Evolutionary conservation across 1,284 basidiomycete species (phyloP).

Genomic region (Psilocybe mexicana): DNA sequence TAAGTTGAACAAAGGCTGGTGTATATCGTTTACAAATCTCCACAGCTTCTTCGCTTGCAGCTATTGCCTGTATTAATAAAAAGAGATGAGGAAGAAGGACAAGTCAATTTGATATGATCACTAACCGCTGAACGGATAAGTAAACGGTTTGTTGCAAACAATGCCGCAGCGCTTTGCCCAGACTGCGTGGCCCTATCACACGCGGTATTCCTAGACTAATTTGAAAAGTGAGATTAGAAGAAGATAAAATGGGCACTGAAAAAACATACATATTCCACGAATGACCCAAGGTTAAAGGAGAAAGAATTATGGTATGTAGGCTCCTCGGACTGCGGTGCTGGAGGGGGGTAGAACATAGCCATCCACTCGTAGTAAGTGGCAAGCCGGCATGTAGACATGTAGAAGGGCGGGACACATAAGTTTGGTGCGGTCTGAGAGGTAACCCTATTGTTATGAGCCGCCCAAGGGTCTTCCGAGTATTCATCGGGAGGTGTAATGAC

Average conservation of each 20-base stretch:
- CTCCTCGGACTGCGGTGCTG: background rate
- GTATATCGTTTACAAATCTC: background rate
- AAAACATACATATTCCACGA: too few relatives aligned
- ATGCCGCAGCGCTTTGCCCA: background rate
- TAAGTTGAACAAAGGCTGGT: background rate
- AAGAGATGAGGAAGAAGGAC: too few relatives aligned
- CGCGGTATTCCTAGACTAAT: background rate
- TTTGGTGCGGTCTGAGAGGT: slow-evolving; percentile 31
- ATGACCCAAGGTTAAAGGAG: too few relatives aligned
- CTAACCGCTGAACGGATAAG: background rate
- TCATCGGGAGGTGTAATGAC: slow-evolving; percentile 47
- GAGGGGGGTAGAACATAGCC: slow-evolving; percentile 4
- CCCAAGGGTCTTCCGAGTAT: slow-evolving; percentile 34
- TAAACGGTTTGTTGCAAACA: background rate
- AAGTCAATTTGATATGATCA: background rate
- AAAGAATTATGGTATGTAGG: too few relatives aligned
- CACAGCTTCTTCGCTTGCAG: background rate
- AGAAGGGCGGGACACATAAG: slow-evolving; percentile 24
- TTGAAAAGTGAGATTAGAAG: too few relatives aligned
- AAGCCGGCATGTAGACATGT: slow-evolving; percentile 20
- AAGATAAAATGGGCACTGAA: too few relatives aligned
- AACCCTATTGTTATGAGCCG: slow-evolving; percentile 34
- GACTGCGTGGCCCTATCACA: background rate
- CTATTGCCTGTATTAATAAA: background rate
- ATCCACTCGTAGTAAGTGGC: slow-evolving; percentile 18